A percentile compares a stretch with the other conserved stretches of the same genome.
Evolutionary conservation across 768 basidiomycete genomes (phyloP).

Genomic region (Saitozyma podzolica): DNA sequence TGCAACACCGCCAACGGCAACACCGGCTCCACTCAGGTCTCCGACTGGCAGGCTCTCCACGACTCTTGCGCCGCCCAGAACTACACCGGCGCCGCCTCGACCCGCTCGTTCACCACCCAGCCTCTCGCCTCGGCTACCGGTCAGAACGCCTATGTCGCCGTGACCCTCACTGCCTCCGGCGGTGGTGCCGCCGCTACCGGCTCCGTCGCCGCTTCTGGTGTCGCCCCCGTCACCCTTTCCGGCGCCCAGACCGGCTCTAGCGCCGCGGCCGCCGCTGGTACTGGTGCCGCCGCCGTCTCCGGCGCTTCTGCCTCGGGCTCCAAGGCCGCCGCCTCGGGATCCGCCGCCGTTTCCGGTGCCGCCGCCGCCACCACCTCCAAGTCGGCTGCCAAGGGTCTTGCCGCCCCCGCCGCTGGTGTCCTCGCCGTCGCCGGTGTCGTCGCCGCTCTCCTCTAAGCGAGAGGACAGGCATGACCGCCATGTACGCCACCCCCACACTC

Average conservation of each 20-base stretch:
- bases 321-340: slow-evolving; percentile 11
- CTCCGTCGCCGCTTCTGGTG: slow-evolving; percentile 14
- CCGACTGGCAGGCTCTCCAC: slow-evolving; percentile 46
- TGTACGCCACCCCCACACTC: no score
- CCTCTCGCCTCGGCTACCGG: slow-evolving; percentile 33
- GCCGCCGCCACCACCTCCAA: slow-evolving; percentile 18
- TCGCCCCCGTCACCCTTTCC: slow-evolving; percentile 14
- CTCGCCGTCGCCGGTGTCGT: slow-evolving; percentile 21
- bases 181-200: slow-evolving; percentile 44
- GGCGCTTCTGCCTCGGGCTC: slow-evolving; percentile 14
- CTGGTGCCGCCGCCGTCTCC: slow-evolving; percentile 6
- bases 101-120: slow-evolving; percentile 25
- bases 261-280: slow-evolving; percentile 2
- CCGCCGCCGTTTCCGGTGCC: slow-evolving; percentile 9
- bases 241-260: slow-evolving; percentile 12
- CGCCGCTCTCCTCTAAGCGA: slow-evolving; percentile 26
- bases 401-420: slow-evolving; percentile 8
- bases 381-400: slow-evolving; percentile 10
- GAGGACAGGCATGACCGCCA: background rate
- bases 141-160: slow-evolving; percentile 32
- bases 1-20: slow-evolving; percentile 53
- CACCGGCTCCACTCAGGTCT: slow-evolving; percentile 43
- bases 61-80: slow-evolving; percentile 47
- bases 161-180: slow-evolving; percentile 42
- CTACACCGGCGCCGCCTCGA: slow-evolving; percentile 42